A percentile compares a stretch with the other conserved stretches of the same genome.
Evolutionary conservation across 345 rosid genomes (phyloP).

Genomic region (Zanthoxylum bungeanum): DNA sequence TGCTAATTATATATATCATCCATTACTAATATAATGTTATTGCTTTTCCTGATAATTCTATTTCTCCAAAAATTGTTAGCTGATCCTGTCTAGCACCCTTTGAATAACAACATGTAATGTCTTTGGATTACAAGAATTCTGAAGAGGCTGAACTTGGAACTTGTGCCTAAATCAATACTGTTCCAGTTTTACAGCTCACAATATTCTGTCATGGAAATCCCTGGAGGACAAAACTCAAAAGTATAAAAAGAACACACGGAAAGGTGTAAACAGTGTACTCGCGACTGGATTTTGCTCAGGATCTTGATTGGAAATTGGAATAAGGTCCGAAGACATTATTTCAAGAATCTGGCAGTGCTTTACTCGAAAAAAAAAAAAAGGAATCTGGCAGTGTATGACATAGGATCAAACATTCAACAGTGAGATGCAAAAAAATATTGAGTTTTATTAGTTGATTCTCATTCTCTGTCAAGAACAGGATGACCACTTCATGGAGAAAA

Average conservation of each 20-base stretch:
- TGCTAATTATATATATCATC: slow-evolving; percentile 6
- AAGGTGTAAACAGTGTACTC: not conserved
- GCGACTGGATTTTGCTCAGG: not conserved
- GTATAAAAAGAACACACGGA: no score
- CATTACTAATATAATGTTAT: not conserved
- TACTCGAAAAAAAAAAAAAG: no score
- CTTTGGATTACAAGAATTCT: not conserved
- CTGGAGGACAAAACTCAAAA: not conserved
- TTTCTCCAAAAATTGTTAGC: not conserved
- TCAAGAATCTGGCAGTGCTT: not conserved
- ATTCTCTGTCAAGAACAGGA: not conserved
- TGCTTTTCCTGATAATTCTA: not conserved
- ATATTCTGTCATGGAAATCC: not conserved
- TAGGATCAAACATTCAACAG: not conserved
- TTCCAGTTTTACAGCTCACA: not conserved
- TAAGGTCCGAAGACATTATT: not conserved
- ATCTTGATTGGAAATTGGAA: not conserved
- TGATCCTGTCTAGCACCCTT: not conserved
- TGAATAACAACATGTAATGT: not conserved
- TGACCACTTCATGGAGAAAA: not conserved
- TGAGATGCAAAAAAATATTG: not conserved
- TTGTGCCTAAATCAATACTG: not conserved
- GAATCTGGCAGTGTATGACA: not conserved
- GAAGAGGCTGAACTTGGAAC: not conserved
- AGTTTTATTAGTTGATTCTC: not conserved